Conservation (phyloP, 1,139 yeast species). For the Suhomyces wounanorum region DNA sequence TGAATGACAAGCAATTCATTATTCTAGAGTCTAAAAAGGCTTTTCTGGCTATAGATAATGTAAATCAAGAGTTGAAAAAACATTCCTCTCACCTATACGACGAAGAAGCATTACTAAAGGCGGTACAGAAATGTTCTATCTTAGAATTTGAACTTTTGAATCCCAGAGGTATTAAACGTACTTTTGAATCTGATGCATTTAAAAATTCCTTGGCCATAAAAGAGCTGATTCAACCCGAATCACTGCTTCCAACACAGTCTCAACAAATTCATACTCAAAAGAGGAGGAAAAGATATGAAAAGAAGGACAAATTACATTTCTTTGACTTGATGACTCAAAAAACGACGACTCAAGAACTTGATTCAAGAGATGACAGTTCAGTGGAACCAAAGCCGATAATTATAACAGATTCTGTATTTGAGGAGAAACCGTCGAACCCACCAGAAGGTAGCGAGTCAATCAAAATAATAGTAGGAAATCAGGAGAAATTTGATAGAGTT, state of each 20-base stretch:
- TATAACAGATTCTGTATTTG: not conserved
- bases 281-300: slow-evolving; percentile 36
- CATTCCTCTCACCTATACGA: not conserved
- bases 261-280: slow-evolving; percentile 14
- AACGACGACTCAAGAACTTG: not conserved
- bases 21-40: not conserved
- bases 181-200: not conserved
- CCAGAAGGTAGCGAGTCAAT: not conserved
- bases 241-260: slow-evolving; percentile 7
- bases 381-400: not conserved
- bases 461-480: not conserved
- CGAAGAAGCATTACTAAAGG: slow-evolving; percentile 9
- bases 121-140: slow-evolving; percentile 7
- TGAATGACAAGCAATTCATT: not conserved
- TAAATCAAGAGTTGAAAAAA: not conserved
- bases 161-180: slow-evolving; percentile 5
- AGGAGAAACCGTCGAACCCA: not conserved
- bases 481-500: not conserved
- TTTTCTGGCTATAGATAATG: not conserved
- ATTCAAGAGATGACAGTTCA: not conserved
- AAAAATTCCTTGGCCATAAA: too few species aligned
- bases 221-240: not conserved
- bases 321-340: slow-evolving; percentile 28
- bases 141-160: slow-evolving; percentile 1
- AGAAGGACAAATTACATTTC: slow-evolving; percentile 36